phyloP scores from a whole-genome alignment of 2,329 filamentous ascomycete species.

The Clathrospora elynae region DNA sequence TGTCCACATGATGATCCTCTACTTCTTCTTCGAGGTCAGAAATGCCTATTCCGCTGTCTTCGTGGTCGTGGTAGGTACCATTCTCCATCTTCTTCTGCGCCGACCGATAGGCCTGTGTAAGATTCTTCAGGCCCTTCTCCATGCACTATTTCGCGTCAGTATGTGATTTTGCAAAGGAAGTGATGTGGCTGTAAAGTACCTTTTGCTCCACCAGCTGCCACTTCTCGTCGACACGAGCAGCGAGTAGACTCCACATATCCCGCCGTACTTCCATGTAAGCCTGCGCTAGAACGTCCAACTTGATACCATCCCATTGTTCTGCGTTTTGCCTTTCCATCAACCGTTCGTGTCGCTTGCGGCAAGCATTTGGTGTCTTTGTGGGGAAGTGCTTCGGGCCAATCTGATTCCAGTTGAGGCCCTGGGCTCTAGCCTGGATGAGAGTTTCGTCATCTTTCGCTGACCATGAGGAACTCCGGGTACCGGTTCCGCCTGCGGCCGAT shows the following conservation, averaged over 20 bases:
- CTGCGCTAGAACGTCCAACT: slow-evolving; percentile 73
- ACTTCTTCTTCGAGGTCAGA: slow-evolving; percentile 56
- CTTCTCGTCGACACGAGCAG: slow-evolving; percentile 62
- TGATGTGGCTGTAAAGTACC: slow-evolving; percentile 54
- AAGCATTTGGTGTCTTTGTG: slow-evolving; percentile 77
- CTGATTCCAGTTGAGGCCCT: slow-evolving; percentile 81
- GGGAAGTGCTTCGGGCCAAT: slow-evolving; percentile 79
- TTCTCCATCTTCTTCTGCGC: slow-evolving; percentile 65
- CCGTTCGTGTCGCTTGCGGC: slow-evolving; percentile 85
- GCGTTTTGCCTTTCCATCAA: slow-evolving; percentile 75
- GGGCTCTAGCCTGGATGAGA: slow-evolving; percentile 71
- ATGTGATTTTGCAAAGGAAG: background rate
- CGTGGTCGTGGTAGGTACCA: slow-evolving; percentile 56
- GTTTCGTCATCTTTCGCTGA: slow-evolving; percentile 73
- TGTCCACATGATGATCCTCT: slow-evolving; percentile 40
- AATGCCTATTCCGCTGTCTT: slow-evolving; percentile 72
- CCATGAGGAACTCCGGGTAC: slow-evolving; percentile 62
- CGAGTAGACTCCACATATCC: slow-evolving; percentile 80
- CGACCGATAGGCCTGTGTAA: slow-evolving; percentile 71
- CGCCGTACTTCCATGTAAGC: slow-evolving; percentile 80
- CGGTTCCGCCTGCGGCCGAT: slow-evolving; percentile 35
- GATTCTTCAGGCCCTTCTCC: slow-evolving; percentile 80
- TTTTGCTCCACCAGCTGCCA: slow-evolving; percentile 78
- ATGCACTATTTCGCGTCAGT: slow-evolving; percentile 65
- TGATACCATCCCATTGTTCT: slow-evolving; percentile 78